phyloP scores from a whole-genome alignment of 345 rosid species.

The thale cress (Arabidopsis thaliana) region DNA sequence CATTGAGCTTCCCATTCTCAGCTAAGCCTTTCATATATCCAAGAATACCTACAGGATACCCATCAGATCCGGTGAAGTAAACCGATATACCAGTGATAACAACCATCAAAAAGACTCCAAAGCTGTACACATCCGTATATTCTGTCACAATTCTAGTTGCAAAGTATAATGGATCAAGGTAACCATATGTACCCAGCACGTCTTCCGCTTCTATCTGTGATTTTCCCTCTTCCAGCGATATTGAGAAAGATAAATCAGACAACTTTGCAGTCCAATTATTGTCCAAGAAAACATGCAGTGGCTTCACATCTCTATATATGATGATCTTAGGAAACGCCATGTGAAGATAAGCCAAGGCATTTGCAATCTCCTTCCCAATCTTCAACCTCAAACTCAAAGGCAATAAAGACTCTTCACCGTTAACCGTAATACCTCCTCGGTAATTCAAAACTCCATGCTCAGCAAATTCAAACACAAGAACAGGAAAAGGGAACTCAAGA shows the following conservation, averaged over 20 bases:
- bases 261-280: not conserved
- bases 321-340: conserved; percentile 4
- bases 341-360: conserved; percentile 31
- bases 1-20: not conserved
- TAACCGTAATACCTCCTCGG: not conserved
- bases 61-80: not conserved
- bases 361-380: conserved; percentile 19
- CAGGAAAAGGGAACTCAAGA: conserved; percentile 15
- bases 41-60: not conserved
- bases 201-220: not conserved
- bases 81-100: conserved; percentile 2
- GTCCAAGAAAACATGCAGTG: not conserved
- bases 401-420: not conserved
- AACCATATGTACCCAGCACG: not conserved
- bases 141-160: conserved; percentile 14
- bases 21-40: not conserved
- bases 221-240: not conserved
- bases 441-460: conserved; percentile 9
- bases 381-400: conserved; percentile 14
- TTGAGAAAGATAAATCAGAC: not conserved
- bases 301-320: not conserved
- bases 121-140: conserved; percentile 28
- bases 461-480: conserved; percentile 15
- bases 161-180: conserved; percentile 11
- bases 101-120: conserved; percentile 27